Evolutionary conservation across 495 filamentous ascomycete genomes (phyloP), one percentile per base, ranked within the genome.

Genomic region (Annulohypoxylon maeteangense): DNA sequence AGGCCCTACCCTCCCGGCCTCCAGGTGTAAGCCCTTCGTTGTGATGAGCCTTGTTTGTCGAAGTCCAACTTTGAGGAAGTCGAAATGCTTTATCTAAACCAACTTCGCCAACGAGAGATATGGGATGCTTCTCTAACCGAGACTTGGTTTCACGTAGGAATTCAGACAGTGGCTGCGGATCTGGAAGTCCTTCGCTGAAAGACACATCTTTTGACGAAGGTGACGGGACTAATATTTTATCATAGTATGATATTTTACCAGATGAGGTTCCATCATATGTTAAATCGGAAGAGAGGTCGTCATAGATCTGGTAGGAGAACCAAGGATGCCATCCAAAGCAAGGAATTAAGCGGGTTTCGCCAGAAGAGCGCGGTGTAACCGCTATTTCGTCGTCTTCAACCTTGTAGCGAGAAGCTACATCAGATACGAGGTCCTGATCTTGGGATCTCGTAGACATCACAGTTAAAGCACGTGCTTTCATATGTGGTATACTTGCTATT

Each of bases 241-340:
- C 81, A 77, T 98, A 98, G 75, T 98, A 94, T 1, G 78, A 77
- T 62, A 83, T 78, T 81, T 94, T 91, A n/a, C 80, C 78, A 14
- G 65, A 73, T 64, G 32, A 34, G 44, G 63, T 70, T 31, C 56
- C 71, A 53, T 85, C 79, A 59, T 79, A 82, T n/a, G 80, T 80
- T 8, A 32, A 70, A 22, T 76, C 68, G n/a, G 75, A 68, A 31
- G 73, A 75, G 10, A 74, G 69, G 69, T 93, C 90, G 73, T 94
- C 89, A 69, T 88, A 88, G 61, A 97, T 87, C 68, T 96, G 91
- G 76, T 99, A 86, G 1, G 95, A 95, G 79, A 98, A 99, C 95
- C 95, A 99, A 1, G 96, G 96, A 78, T 99, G 95, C 93, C 95
- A 97, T n/a, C 95, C 95, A 81, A 97, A 99, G 29, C 89, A 90